Percentiles rank a stretch among this genome's conserved stretches.
These are phyloP conservation scores for Pneumocystis canis DNA, from an alignment of 1,139 yeast genomes.

Conservation along the genomic window DNA sequence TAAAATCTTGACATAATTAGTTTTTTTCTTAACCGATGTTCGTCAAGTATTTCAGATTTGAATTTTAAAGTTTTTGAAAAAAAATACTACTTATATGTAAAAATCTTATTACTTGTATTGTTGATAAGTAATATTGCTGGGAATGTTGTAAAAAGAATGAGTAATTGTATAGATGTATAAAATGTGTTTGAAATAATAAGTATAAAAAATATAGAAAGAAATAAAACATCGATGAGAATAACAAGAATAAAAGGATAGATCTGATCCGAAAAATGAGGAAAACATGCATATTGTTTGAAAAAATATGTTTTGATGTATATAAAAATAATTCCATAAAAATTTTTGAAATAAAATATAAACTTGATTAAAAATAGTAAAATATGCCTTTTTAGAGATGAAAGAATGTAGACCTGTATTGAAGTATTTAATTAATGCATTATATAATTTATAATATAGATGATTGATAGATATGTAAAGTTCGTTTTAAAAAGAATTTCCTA, in stretches of 20 bases:
- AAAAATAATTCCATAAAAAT: not conserved
- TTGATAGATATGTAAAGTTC: not conserved
- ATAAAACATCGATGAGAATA: not conserved
- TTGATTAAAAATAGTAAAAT: not conserved
- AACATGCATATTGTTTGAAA: not conserved
- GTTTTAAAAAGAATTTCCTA: not conserved
- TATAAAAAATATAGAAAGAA: not conserved
- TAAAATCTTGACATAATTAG: constrained; percentile 58
- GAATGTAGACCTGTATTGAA: not conserved
- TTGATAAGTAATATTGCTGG: not conserved
- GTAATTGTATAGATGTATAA: not conserved
- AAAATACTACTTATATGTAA: not conserved
- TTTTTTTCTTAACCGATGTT: constrained; percentile 3
- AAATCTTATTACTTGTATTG: not conserved
- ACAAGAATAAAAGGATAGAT: not conserved
- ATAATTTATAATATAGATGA: not conserved
- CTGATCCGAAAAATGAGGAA: not conserved
- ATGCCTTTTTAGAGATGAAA: not conserved
- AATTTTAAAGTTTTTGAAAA: not conserved
- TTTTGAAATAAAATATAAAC: not conserved
- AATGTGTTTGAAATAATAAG: too few species aligned
- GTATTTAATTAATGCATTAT: not conserved
- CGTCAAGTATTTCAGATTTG: not conserved
- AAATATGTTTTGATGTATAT: not conserved
- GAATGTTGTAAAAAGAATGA: not conserved